phyloP scores from a whole-genome alignment of 352 stramenopile species.

The Globisporangium paddicum region DNA sequence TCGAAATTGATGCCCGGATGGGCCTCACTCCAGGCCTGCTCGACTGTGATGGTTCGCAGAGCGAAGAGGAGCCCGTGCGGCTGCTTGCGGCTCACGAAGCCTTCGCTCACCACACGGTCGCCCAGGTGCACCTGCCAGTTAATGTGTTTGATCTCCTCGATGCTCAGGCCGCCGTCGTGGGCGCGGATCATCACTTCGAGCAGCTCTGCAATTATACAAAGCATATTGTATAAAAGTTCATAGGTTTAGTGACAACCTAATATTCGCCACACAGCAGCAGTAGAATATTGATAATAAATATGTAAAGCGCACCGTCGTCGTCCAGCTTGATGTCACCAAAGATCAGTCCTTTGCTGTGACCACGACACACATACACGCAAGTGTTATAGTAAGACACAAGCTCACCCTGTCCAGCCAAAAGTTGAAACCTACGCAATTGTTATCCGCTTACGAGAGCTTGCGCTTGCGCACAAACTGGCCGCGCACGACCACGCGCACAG shows the following conservation, averaged over 20 bases:
- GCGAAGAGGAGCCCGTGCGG: slow-evolving; percentile 49
- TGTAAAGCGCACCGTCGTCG: slow-evolving; percentile 35
- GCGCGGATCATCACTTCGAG: slow-evolving; percentile 83
- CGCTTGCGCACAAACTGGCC: slow-evolving; percentile 75
- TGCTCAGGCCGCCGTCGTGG: slow-evolving; percentile 42
- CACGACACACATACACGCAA: background rate
- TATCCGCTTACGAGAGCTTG: slow-evolving; percentile 64
- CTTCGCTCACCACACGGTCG: slow-evolving; percentile 44
- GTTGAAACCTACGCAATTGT: background rate
- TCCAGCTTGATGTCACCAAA: slow-evolving; percentile 77
- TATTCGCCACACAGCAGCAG: background rate
- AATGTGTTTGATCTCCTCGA: slow-evolving; percentile 61
- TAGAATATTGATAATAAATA: background rate
- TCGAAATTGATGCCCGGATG: slow-evolving; percentile 55
- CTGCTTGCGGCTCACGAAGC: slow-evolving; percentile 40
- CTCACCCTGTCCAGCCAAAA: background rate
- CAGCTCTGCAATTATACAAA: slow-evolving; percentile 31
- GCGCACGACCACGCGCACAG: slow-evolving; percentile 31
- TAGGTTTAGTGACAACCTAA: background rate
- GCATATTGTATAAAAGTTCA: background rate
- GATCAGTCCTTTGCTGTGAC: slow-evolving; percentile 65
- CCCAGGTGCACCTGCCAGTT: slow-evolving; percentile 81
- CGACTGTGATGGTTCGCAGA: slow-evolving; percentile 37
- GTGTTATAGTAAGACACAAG: background rate
- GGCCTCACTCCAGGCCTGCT: slow-evolving; percentile 50